Base-by-base conservation (phyloP, 306 rosid genomes). In the Vigna unguiculata region DNA sequence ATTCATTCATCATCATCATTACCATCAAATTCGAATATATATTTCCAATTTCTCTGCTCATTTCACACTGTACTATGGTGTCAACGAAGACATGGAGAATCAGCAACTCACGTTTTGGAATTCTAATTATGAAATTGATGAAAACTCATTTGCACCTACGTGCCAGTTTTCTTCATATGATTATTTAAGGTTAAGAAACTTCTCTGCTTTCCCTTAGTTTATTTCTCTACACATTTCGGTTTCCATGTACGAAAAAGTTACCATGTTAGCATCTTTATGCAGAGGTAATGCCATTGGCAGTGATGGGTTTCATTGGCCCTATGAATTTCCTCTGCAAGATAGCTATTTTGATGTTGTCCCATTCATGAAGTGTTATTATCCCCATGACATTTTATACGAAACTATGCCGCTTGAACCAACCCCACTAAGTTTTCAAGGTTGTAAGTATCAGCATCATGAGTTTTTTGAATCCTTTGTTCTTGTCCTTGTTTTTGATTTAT, bases 271-370 rank as follows among this genome's bases (percentile, higher is more conserved):
- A 0, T 59, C 13, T 9, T 25, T 12, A 2, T 71, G 3, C 62
- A 75, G 83, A 55, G 70, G 14, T 20, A 59, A 36, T 76, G 68
- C 84, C 57, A n/a, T n/a, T n/a, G n/a, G n/a, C n/a, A 57, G 58
- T 32, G 84, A 54, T 28, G 83, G 63, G 30, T 75, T 24, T 64
- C 46, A 83, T 68, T 85, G 85, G 82, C 78, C 83, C 34, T 77
- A 54, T 49, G 87, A 78, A 17, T 59, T 79, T 77, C 78, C 86
- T 9, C 45, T 80, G 21, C 84, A 63, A 77, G 87, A 91, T 3
- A 62, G 34, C 74, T 19, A 41, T 34, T 71, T 38, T 68, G 88
- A 85, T 19, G 38, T 49, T 51, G 24, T 80, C 58, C 86, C 91
- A 52, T 51, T 60, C 59, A 66, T 51, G 73, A 83, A 76, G 11